Evolutionary conservation across 805 yeast species (phyloP).

Genomic region (Starmerella sp.): DNA sequence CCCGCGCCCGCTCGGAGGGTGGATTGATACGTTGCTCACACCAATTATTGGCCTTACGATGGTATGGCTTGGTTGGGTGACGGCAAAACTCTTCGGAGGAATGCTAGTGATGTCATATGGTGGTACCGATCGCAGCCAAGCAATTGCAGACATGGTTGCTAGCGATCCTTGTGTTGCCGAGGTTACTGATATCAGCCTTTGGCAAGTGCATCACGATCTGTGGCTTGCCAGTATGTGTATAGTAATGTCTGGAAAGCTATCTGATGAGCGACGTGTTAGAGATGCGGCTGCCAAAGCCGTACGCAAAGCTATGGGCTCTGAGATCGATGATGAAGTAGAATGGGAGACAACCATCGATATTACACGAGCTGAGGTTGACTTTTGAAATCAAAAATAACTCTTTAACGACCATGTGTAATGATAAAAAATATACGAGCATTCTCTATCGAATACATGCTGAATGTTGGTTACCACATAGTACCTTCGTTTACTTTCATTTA

Average conservation of each 20-base stretch:
- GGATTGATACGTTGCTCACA: constrained; percentile 30
- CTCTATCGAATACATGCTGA: no score
- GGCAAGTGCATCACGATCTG: constrained; percentile 37
- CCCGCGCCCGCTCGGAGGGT: constrained; percentile 20
- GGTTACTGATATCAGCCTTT: constrained; percentile 29
- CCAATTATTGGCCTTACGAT: constrained; percentile 32
- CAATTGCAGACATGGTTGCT: constrained; percentile 23
- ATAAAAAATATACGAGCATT: no score
- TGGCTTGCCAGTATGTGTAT: constrained; percentile 33
- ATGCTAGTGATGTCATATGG: constrained; percentile 36
- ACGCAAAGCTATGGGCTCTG: constrained; percentile 20
- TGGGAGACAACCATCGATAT: constrained; percentile 33
- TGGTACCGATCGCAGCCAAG: constrained; percentile 29
- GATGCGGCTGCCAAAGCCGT: constrained; percentile 24
- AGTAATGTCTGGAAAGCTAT: constrained; percentile 27
- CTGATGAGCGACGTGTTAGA: constrained; percentile 29
- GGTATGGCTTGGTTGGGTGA: constrained; percentile 33
- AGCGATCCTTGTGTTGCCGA: constrained; percentile 25
- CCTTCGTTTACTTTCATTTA: no score
- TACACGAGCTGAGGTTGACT: constrained; percentile 15
- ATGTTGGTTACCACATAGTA: no score
- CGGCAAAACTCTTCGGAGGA: constrained; percentile 33
- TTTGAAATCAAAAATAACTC: neutral
- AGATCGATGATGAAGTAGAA: constrained; percentile 20
- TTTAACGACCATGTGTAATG: no score